Evolutionary conservation across 2,329 filamentous ascomycete genomes (phyloP), one percentile per base, ranked within the genome.

Genomic region (Scorias spongiosa): DNA sequence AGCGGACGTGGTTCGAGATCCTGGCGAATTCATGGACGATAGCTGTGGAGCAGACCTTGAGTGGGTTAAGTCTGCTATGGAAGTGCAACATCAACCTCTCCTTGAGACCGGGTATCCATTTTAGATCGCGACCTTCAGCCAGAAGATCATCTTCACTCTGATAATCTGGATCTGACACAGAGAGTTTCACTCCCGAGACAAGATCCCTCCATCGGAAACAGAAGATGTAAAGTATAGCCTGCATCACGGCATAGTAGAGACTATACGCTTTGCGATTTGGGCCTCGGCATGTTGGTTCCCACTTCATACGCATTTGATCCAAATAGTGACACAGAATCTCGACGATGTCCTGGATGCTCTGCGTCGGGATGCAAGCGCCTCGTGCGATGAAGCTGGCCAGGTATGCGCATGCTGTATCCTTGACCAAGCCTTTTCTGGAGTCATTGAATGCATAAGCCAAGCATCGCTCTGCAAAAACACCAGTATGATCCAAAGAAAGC

Each of bases 151-250:
- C 66, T n/a, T 70, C 62, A 40, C 65, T 64, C 39, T 70, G 64
- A 12, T 78, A 71, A 1, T 75, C 46, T 30, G 49, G 49, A 12
- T 48, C 48, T 40, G 54, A 53, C 2, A 48, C 44, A 17, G 56
- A 50, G 5, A 18, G 11, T 2, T 51, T 49, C 9, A 41, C 68
- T 10, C 61, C 72, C 15, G 75, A 69, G 44, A 85, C 81, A 40
- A 98, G 71, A 57, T 96, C 89, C 48, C 86, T 81, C 91, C 91
- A 98, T 44, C 91, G 80, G 70, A 98, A 98, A 68, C 91, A 98
- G 65, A 93, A 95, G 46, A 93, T 89, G 66, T 95, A 95, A 18
- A 95, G 74, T 2, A 93, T 70, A 1, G 87, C 87, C 62, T 95
- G 88, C n/a, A 83, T 78, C 40, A 87, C 78, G 14, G 84, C 80